Conservation (phyloP, 495 filamentous ascomycete species). For the Chaetomium tenue region DNA sequence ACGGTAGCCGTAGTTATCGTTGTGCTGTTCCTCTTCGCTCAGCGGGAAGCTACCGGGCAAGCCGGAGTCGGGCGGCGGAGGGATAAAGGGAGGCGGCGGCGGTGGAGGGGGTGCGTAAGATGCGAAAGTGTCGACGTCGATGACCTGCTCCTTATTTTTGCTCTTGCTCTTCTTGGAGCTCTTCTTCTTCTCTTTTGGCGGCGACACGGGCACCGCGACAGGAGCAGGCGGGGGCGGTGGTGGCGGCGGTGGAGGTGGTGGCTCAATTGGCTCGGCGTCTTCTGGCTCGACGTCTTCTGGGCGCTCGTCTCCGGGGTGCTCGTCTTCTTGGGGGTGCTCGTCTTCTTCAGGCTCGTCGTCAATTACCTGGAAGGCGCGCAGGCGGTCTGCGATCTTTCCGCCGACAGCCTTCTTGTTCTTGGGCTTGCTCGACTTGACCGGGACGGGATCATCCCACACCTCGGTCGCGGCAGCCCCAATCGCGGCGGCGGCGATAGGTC, state of each 20-base stretch:
- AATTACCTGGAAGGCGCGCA: constrained; percentile 52
- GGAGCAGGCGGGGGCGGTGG: constrained; percentile 25
- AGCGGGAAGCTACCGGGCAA: constrained; percentile 51
- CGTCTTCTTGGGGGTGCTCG: constrained; percentile 14
- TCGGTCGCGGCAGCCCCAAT: constrained; percentile 27
- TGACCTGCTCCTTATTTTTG: constrained; percentile 13
- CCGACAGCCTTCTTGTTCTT: constrained; percentile 48
- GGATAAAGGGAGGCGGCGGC: neutral
- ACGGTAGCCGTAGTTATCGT: constrained; percentile 13
- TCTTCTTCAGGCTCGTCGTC: constrained; percentile 40
- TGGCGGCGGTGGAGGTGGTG: constrained; percentile 25
- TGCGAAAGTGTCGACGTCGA: constrained; percentile 26
- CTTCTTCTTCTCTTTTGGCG: constrained; percentile 30
- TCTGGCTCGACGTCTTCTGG: constrained; percentile 12
- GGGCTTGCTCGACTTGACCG: constrained; percentile 39
- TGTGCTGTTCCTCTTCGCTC: constrained; percentile 36
- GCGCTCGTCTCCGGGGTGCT: constrained; percentile 39
- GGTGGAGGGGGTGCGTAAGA: constrained; percentile 25
- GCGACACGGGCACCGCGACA: constrained; percentile 17
- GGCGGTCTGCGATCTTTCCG: constrained; percentile 52
- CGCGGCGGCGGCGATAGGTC: constrained; percentile 33
- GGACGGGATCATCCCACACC: constrained; percentile 40
- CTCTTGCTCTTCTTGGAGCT: constrained; percentile 31
- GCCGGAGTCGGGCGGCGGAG: constrained; percentile 44
- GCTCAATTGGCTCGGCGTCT: constrained; percentile 10